Conservation (phyloP, 306 rosid species). For the Argentina anserina region DNA sequence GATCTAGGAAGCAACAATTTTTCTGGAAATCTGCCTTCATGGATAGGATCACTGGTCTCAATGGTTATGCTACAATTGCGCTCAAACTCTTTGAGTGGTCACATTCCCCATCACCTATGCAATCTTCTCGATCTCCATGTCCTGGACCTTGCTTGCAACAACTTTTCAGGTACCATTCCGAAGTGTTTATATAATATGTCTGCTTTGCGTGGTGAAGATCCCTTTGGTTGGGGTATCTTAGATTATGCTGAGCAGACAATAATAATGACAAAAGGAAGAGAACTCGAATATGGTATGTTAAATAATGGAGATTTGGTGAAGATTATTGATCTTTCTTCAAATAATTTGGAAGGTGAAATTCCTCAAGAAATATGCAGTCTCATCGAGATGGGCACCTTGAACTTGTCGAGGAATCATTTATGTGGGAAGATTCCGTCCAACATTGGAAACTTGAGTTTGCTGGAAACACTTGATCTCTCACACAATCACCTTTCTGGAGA, state of each 20-base stretch:
- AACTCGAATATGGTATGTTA: not conserved
- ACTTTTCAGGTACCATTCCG: not conserved
- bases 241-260: not conserved
- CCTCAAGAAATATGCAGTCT: slow-evolving; percentile 2
- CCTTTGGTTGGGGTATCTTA: rapidly evolving
- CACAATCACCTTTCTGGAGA: slow-evolving; percentile 1
- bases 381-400: not conserved
- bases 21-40: not conserved
- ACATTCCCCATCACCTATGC: not conserved
- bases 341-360: slow-evolving; percentile 15
- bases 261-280: not conserved
- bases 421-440: slow-evolving; percentile 9
- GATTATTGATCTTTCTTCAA: slow-evolving; percentile 8
- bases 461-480: slow-evolving; percentile 1
- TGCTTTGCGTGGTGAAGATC: not conserved
- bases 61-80: not conserved
- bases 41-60: slow-evolving; percentile 1
- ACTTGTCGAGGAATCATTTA: slow-evolving; percentile 13
- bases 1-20: slow-evolving; percentile 11
- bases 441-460: not conserved
- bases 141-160: slow-evolving; percentile 9
- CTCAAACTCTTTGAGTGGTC: not conserved
- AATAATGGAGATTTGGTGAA: not conserved
- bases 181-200: not conserved
- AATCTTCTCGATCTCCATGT: not conserved